Conservation (phyloP, 352 stramenopile species). For the Hyaloperonospora brassicae region DNA sequence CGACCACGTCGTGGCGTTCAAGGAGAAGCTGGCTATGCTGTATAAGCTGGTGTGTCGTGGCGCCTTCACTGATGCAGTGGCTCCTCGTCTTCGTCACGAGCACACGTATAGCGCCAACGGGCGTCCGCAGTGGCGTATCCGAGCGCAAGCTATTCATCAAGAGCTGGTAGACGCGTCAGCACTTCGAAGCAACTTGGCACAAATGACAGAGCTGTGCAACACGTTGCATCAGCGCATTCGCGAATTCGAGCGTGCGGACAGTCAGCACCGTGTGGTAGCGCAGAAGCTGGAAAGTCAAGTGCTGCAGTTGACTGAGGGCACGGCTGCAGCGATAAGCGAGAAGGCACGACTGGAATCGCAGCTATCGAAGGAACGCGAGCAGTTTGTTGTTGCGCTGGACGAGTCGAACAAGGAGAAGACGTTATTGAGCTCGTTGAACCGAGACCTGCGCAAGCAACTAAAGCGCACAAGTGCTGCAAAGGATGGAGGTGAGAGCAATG, state of each 20-base stretch:
- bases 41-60: conserved; percentile 76
- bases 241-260: conserved; percentile 66
- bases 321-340: conserved; percentile 27
- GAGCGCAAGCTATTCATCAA: conserved; percentile 63
- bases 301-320: conserved; percentile 41
- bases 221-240: conserved; percentile 55
- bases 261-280: conserved; percentile 65
- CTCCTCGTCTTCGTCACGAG: conserved; percentile 29
- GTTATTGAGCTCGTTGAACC: conserved; percentile 54
- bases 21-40: conserved; percentile 51
- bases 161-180: conserved; percentile 57
- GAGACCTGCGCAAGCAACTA: conserved; percentile 73
- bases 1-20: conserved; percentile 39
- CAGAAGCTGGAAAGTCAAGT: conserved; percentile 76
- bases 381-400: conserved; percentile 64
- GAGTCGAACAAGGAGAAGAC: conserved; percentile 82
- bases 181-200: conserved; percentile 47
- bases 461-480: conserved; percentile 56
- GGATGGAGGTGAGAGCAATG: conserved; percentile 12
- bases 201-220: conserved; percentile 62
- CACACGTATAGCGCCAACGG: conserved; percentile 23
- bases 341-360: conserved; percentile 49
- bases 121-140: conserved; percentile 60
- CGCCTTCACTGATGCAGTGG: conserved; percentile 66
- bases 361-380: conserved; percentile 57